A percentile compares a stretch with the other conserved stretches of the same genome.
These are phyloP conservation scores for Boletus vermiculosoides DNA, from an alignment of 768 basidiomycete genomes.

Conservation along the genomic window DNA sequence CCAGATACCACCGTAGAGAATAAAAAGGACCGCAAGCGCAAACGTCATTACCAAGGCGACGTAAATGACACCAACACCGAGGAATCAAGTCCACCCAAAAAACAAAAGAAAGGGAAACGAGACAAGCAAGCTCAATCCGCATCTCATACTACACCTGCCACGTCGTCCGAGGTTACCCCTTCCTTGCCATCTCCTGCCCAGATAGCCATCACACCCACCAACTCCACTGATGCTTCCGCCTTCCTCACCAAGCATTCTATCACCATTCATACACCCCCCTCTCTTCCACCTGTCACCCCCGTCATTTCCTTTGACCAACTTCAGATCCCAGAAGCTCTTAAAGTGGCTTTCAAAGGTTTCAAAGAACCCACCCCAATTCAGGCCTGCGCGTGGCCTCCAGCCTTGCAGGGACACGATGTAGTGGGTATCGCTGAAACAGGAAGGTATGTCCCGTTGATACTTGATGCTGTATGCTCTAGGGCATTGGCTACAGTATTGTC, in stretches of 20 bases:
- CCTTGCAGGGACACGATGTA: conserved; percentile 78
- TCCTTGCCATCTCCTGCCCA: conserved; percentile 18
- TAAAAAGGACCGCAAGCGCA: conserved; percentile 28
- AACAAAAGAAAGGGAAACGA: conserved; percentile 28
- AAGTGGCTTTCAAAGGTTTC: conserved; percentile 65
- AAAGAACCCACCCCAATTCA: conserved; percentile 94
- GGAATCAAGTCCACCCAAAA: conserved; percentile 18
- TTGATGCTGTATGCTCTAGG: neutral
- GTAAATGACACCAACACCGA: neutral
- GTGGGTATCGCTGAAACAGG: conserved; percentile 98
- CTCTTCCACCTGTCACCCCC: conserved; percentile 53
- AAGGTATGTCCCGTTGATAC: conserved; percentile 48
- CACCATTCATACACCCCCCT: conserved; percentile 59
- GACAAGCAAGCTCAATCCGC: conserved; percentile 7
- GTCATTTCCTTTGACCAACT: conserved; percentile 75
- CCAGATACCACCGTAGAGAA: conserved; percentile 9
- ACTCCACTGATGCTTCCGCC: conserved; percentile 44
- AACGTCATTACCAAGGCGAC: conserved; percentile 14
- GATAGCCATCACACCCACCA: conserved; percentile 9
- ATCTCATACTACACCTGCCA: neutral
- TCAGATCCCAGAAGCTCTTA: conserved; percentile 60
- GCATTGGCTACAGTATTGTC: neutral
- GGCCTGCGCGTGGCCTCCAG: conserved; percentile 91
- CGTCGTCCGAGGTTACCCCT: conserved; percentile 11
- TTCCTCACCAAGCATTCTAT: conserved; percentile 75